Evolutionary conservation across 2,329 filamentous ascomycete genomes (phyloP).

Genomic region (Calonectria montana): DNA sequence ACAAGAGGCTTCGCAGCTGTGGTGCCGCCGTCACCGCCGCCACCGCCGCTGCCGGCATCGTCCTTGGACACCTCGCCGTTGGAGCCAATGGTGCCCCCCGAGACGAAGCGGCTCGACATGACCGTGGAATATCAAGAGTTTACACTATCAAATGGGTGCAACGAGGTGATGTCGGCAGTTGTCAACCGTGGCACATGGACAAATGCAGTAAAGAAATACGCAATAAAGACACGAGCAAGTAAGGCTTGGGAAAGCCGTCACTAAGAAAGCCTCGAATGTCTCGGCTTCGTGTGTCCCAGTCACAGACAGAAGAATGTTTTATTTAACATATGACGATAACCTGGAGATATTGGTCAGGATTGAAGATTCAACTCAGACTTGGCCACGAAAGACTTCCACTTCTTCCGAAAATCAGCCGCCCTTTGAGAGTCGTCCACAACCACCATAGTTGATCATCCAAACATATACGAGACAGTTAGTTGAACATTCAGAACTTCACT

Average conservation of each 20-base stretch:
- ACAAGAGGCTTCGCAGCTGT: constrained; percentile 30
- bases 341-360: not conserved
- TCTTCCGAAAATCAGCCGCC: constrained; percentile 27
- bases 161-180: not conserved
- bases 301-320: not conserved
- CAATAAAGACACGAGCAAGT: constrained; percentile 52
- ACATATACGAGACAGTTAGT: not conserved
- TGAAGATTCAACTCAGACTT: not conserved
- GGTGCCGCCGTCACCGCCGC: not conserved
- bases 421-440: not conserved
- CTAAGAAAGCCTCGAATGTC: not conserved
- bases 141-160: not conserved
- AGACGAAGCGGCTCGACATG: constrained; percentile 69
- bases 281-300: not conserved
- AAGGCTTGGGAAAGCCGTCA: not conserved
- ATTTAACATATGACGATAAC: not conserved
- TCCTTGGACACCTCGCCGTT: constrained; percentile 40
- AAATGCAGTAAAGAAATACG: not conserved
- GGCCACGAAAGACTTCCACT: not conserved
- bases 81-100: constrained; percentile 60
- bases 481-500: not conserved
- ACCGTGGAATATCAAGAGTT: not conserved
- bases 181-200: not conserved
- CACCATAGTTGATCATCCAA: not conserved
- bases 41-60: constrained; percentile 15